phyloP scores from a whole-genome alignment of 805 yeast species.

The Saccharomycopsis javanensis region DNA sequence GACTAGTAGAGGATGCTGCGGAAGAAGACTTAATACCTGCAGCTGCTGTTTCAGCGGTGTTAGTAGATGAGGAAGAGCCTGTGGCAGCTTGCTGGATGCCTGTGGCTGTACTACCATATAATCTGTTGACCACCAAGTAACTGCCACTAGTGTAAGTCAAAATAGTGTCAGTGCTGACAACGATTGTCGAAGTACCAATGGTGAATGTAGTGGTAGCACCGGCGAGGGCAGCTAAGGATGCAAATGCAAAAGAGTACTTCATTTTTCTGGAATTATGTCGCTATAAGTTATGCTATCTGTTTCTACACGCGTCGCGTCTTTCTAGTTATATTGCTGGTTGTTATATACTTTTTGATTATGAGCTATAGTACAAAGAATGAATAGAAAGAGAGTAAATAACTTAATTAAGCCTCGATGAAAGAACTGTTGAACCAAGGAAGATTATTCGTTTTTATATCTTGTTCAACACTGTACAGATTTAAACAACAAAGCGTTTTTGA shows the following conservation, averaged over 20 bases:
- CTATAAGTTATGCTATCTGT: no score
- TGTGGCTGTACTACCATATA: constrained; percentile 9
- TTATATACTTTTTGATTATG: no score
- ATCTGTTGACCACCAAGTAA: constrained; percentile 17
- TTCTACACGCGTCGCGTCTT: no score
- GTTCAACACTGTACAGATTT: no score
- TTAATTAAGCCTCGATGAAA: no score
- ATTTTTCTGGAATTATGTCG: no score
- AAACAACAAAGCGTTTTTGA: no score
- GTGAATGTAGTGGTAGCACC: constrained; percentile 15
- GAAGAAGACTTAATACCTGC: neutral
- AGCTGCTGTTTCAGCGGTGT: neutral
- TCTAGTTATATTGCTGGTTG: no score
- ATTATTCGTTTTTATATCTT: neutral
- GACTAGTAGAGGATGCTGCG: neutral
- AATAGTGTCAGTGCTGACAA: constrained; percentile 16
- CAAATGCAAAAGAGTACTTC: constrained; percentile 5
- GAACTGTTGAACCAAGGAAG: neutral
- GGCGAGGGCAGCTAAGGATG: constrained; percentile 7
- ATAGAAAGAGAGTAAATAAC: neutral
- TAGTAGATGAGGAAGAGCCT: neutral
- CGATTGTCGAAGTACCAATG: neutral
- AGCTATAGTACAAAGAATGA: neutral
- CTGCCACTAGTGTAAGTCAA: constrained; percentile 18
- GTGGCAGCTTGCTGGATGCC: neutral